Conservation (phyloP, 768 basidiomycete genomes). For the Pseudohyphozyma bogoriensis region DNA sequence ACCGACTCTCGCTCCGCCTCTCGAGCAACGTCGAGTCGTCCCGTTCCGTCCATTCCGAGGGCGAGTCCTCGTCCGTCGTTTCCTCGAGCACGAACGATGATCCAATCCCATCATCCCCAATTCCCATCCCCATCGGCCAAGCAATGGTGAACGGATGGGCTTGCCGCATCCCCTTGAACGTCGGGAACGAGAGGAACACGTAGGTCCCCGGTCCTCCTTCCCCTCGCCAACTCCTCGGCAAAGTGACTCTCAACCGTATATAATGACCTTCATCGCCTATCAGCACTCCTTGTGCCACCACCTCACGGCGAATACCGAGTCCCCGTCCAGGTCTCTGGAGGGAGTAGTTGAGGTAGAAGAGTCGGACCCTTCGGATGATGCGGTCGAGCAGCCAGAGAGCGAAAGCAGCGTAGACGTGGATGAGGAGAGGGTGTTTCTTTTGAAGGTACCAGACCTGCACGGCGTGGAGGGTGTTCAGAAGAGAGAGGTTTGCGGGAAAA, state of each 20-base stretch:
- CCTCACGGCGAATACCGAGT: neutral
- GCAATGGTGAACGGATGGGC: constrained; percentile 8
- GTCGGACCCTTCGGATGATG: neutral
- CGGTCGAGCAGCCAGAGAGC: constrained; percentile 8
- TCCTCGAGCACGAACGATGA: neutral
- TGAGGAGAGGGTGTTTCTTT: neutral
- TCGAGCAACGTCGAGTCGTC: neutral
- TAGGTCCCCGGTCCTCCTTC: constrained; percentile 3
- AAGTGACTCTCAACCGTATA: neutral
- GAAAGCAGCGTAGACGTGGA: constrained; percentile 1
- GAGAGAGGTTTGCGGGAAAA: neutral
- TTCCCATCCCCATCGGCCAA: constrained; percentile 4
- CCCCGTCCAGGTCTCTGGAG: neutral
- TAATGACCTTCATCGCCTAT: too few species aligned
- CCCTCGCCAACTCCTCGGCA: neutral
- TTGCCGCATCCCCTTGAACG: neutral
- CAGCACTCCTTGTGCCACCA: too few species aligned
- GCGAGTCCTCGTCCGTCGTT: neutral
- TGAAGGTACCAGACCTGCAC: constrained; percentile 3
- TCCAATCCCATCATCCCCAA: too few species aligned
- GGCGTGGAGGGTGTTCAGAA: neutral
- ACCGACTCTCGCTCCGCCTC: neutral
- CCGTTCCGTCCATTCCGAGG: neutral
- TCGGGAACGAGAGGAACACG: constrained; percentile 4
- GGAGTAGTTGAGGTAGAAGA: neutral